Evolutionary conservation across 495 filamentous ascomycete species (phyloP).

Genomic region (Neurospora sp.): DNA sequence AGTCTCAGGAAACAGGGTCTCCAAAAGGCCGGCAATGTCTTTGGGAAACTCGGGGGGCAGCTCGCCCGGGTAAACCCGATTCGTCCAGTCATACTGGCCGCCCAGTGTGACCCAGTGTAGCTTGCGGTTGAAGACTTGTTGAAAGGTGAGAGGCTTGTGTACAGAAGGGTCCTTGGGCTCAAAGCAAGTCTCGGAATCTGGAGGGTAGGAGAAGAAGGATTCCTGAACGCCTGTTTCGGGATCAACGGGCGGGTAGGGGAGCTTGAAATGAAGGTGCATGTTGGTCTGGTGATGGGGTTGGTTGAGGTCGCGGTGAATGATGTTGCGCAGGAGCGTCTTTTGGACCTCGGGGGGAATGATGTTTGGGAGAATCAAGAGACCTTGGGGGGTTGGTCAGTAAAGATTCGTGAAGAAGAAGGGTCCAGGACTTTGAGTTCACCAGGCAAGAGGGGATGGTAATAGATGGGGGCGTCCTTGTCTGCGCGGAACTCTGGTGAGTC

Average conservation of each 20-base stretch:
- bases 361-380: constrained; percentile 63
- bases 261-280: constrained; percentile 68
- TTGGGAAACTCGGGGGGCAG: constrained; percentile 61
- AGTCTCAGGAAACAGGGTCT: constrained; percentile 58
- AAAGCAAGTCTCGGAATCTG: constrained; percentile 26
- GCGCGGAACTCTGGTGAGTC: constrained; percentile 8
- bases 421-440: constrained; percentile 15
- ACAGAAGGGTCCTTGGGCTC: constrained; percentile 57
- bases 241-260: constrained; percentile 51
- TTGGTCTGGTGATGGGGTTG: constrained; percentile 72
- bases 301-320: constrained; percentile 75
- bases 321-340: constrained; percentile 49
- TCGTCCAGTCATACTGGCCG: constrained; percentile 90
- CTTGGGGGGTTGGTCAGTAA: constrained; percentile 28
- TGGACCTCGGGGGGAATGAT: constrained; percentile 62
- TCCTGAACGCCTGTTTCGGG: constrained; percentile 2
- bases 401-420: background rate
- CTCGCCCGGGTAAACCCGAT: constrained; percentile 62
- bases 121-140: constrained; percentile 59
- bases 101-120: constrained; percentile 90
- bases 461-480: constrained; percentile 22
- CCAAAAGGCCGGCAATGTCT: constrained; percentile 58
- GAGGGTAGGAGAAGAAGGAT: constrained; percentile 40
- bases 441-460: constrained; percentile 29
- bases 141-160: constrained; percentile 60